A percentile compares a stretch with the other conserved stretches of the same genome.
These are phyloP conservation scores for Neurospora sp. DNA, from an alignment of 495 filamentous ascomycete genomes.

Conservation along the genomic window DNA sequence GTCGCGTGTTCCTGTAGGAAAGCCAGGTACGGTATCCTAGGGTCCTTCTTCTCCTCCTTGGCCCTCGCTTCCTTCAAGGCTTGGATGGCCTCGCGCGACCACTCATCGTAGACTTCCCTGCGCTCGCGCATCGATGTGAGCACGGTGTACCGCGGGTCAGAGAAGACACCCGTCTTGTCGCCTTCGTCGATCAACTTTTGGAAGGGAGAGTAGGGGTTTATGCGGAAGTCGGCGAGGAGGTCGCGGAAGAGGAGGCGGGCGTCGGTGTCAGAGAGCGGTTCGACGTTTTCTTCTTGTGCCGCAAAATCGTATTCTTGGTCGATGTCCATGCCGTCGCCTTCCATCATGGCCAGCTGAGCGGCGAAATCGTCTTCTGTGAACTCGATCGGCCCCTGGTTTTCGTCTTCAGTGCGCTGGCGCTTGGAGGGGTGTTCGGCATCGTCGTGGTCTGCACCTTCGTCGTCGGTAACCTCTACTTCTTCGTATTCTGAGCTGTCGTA, in stretches of 20 bases:
- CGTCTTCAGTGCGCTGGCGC: slow-evolving; percentile 54
- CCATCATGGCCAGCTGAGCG: slow-evolving; percentile 79
- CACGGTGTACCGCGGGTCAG: slow-evolving; percentile 78
- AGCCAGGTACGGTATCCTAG: slow-evolving; percentile 69
- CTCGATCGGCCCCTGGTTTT: slow-evolving; percentile 52
- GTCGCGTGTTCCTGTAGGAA: slow-evolving; percentile 75
- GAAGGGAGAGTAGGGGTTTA: slow-evolving; percentile 89
- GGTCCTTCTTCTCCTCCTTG: slow-evolving; percentile 74
- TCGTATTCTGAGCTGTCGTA: slow-evolving; percentile 59
- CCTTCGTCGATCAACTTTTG: slow-evolving; percentile 76
- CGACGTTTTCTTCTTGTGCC: slow-evolving; percentile 32
- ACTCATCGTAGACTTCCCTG: slow-evolving; percentile 71
- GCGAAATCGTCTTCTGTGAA: slow-evolving; percentile 95
- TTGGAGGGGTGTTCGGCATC: slow-evolving; percentile 46
- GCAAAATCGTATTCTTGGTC: slow-evolving; percentile 51
- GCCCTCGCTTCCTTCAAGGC: slow-evolving; percentile 59
- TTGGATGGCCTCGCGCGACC: slow-evolving; percentile 65
- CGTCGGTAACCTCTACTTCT: slow-evolving; percentile 79
- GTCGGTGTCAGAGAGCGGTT: slow-evolving; percentile 57
- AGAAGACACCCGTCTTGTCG: slow-evolving; percentile 46
- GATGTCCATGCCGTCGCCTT: slow-evolving; percentile 53
- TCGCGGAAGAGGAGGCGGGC: slow-evolving; percentile 70
- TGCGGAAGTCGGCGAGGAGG: slow-evolving; percentile 67
- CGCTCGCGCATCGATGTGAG: slow-evolving; percentile 70
- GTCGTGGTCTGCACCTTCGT: slow-evolving; percentile 39